These are phyloP conservation scores for Exsudoporus floridanus DNA, from an alignment of 1,284 basidiomycete species.

Conservation along the genomic window DNA sequence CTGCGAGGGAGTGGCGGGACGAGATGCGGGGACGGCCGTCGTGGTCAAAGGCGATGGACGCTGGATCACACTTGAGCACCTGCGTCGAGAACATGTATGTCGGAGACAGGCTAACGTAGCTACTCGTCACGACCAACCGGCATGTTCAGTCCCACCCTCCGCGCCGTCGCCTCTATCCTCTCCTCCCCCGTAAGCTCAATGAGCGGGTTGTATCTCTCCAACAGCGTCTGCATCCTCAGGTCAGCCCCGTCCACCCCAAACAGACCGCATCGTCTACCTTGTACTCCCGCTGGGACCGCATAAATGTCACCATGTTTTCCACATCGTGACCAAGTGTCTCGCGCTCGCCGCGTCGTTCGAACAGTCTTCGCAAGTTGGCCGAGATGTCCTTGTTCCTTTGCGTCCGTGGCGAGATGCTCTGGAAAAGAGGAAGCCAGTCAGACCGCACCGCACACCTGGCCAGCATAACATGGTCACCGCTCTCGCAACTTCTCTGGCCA, in stretches of 20 bases:
- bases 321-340: conserved; percentile 48
- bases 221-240: conserved; percentile 49
- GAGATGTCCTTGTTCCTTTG: conserved; percentile 47
- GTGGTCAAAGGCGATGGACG: conserved; percentile 50
- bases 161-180: conserved; percentile 78
- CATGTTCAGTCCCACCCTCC: conserved; percentile 82
- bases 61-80: conserved; percentile 54
- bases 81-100: conserved; percentile 16
- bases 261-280: conserved; percentile 36
- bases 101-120: conserved; percentile 1
- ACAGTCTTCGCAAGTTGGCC: conserved; percentile 58
- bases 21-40: conserved; percentile 45
- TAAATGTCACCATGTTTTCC: conserved; percentile 67
- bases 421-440: conserved; percentile 6
- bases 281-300: conserved; percentile 65
- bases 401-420: conserved; percentile 45
- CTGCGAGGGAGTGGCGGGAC: conserved; percentile 44
- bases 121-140: conserved; percentile 37
- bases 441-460: background rate
- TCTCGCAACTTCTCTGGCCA: conserved; percentile 45
- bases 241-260: conserved; percentile 3
- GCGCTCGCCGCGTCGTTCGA: conserved; percentile 42
- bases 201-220: conserved; percentile 86
- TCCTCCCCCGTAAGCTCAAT: conserved; percentile 78
- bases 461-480: conserved; percentile 34